These are phyloP conservation scores for Patellaria atrata DNA, from an alignment of 495 filamentous ascomycete species.

Conservation along the genomic window DNA sequence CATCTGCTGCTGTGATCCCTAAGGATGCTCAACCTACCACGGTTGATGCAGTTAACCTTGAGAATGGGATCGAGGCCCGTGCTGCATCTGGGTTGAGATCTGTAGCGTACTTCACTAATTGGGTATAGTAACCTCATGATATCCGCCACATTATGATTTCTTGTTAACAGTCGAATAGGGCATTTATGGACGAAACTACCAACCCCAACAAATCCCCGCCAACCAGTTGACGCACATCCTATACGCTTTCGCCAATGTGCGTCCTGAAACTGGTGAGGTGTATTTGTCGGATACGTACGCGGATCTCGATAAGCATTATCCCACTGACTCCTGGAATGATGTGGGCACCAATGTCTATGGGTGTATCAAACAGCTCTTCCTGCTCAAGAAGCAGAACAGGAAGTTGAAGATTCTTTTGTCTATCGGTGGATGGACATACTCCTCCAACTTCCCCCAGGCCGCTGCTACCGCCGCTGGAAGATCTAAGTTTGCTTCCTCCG, in stretches of 20 bases:
- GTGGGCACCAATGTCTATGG: conserved; percentile 55
- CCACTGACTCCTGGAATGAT: conserved; percentile 56
- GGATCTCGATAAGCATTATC: conserved; percentile 74
- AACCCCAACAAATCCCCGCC: conserved; percentile 76
- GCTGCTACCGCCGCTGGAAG: conserved; percentile 47
- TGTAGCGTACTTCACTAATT: conserved; percentile 86
- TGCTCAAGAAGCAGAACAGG: conserved; percentile 78
- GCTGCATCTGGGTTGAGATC: conserved; percentile 37
- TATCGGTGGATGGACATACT: conserved; percentile 96
- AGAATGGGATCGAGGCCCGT: conserved; percentile 6
- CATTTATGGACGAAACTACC: conserved; percentile 74
- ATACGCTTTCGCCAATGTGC: conserved; percentile 81
- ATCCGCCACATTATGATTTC: neutral
- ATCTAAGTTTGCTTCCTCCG: conserved; percentile 48
- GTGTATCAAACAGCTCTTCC: conserved; percentile 84
- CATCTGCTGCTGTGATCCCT: conserved; percentile 13
- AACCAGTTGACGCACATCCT: conserved; percentile 84
- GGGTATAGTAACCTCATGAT: conserved; percentile 31
- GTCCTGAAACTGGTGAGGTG: conserved; percentile 63
- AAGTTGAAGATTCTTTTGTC: conserved; percentile 83
- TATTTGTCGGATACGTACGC: conserved; percentile 73
- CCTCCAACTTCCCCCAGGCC: conserved; percentile 68
- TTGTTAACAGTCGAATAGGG: conserved; percentile 36
- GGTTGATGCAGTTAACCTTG: neutral
- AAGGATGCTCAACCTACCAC: too few species aligned